phyloP scores from a whole-genome alignment of 2,329 filamentous ascomycete species.

The Fusarium penzigii region DNA sequence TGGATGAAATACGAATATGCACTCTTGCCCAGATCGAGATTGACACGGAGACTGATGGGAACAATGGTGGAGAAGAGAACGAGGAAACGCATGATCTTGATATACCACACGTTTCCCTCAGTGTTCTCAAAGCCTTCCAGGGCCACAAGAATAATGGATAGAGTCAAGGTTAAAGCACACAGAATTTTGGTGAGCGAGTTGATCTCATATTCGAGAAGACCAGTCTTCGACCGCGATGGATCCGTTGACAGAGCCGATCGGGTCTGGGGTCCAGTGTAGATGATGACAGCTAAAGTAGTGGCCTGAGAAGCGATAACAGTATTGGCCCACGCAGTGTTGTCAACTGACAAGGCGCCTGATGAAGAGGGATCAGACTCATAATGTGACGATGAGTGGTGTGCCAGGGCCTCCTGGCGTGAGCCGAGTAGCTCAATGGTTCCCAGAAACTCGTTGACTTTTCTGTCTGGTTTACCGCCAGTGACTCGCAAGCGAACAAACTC shows the following conservation, averaged over 20 bases:
- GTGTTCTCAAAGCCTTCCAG: constrained; percentile 76
- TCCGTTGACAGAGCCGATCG: constrained; percentile 92
- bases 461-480: constrained; percentile 87
- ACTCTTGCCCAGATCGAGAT: constrained; percentile 95
- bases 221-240: constrained; percentile 88
- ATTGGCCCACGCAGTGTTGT: constrained; percentile 98
- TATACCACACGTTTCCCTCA: constrained; percentile 77
- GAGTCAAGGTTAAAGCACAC: constrained; percentile 79
- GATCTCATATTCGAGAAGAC: constrained; percentile 92
- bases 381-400: constrained; percentile 36
- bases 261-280: constrained; percentile 95
- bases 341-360: constrained; percentile 80
- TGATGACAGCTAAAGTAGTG: constrained; percentile 81
- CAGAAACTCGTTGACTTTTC: constrained; percentile 90
- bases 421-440: constrained; percentile 80
- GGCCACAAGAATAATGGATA: constrained; percentile 87
- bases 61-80: constrained; percentile 99
- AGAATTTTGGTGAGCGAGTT: constrained; percentile 97
- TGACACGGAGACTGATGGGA: constrained; percentile 93
- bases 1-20: constrained; percentile 97
- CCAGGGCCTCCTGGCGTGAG: constrained; percentile 51
- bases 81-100: constrained; percentile 96
- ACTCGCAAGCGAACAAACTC: constrained; percentile 73
- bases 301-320: constrained; percentile 94
- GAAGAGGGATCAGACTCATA: constrained; percentile 42